Conservation (phyloP, 1,139 yeast species). For the Sugiyamaella japonica region DNA sequence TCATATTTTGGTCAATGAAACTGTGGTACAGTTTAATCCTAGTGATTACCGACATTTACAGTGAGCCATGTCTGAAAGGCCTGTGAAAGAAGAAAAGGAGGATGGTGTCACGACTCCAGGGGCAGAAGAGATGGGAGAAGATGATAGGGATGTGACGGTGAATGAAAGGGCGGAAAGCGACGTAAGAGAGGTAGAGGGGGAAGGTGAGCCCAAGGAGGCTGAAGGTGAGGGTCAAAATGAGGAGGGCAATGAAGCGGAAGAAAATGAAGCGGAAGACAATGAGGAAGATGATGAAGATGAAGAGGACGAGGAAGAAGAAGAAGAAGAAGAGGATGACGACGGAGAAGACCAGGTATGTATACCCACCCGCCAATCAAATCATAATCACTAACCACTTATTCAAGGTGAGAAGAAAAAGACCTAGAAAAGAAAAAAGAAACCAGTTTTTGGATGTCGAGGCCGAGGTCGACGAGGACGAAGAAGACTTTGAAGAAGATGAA, state of each 20-base stretch:
- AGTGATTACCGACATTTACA: background rate
- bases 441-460: slow-evolving; percentile 98
- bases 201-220: background rate
- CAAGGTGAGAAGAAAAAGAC: slow-evolving; percentile 59
- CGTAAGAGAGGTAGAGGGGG: background rate
- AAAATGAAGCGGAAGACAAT: background rate
- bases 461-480: slow-evolving; percentile 98
- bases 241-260: slow-evolving; percentile 35
- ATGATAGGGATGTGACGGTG: slow-evolving; percentile 27
- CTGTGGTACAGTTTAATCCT: background rate
- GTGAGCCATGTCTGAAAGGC: slow-evolving; percentile 7
- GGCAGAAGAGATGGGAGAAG: slow-evolving; percentile 1
- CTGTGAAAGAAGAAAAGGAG: slow-evolving; percentile 5
- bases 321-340: slow-evolving; percentile 34
- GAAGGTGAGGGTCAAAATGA: slow-evolving; percentile 18
- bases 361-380: too few species aligned
- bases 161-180: slow-evolving; percentile 34
- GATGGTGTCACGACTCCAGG: slow-evolving; percentile 5
- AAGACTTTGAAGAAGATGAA: slow-evolving; percentile 91
- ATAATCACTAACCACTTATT: slow-evolving; percentile 42
- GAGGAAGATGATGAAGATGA: slow-evolving; percentile 28
- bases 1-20: background rate
- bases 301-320: slow-evolving; percentile 36
- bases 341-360: slow-evolving; percentile 32
- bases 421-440: slow-evolving; percentile 71